Evolutionary conservation across 768 basidiomycete species (phyloP).

Genomic region (Russula sp.): DNA sequence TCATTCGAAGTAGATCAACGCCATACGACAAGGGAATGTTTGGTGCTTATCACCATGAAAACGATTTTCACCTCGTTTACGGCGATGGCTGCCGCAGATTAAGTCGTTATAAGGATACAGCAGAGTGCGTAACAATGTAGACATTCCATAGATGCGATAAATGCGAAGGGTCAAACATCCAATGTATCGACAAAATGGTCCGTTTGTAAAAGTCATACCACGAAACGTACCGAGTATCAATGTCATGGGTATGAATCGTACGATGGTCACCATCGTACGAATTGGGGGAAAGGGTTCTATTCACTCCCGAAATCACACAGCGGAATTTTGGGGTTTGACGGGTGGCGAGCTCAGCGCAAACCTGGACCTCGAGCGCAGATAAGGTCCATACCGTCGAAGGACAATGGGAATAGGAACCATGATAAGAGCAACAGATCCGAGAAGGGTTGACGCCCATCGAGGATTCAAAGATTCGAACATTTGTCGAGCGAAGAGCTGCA

Average conservation of each 20-base stretch:
- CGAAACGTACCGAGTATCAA: neutral
- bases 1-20: no score
- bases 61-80: no score
- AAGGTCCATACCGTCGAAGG: slow-evolving; percentile 25
- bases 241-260: neutral
- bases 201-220: neutral
- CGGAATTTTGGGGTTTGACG: neutral
- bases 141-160: neutral
- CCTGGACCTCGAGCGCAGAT: slow-evolving; percentile 21
- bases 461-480: slow-evolving; percentile 48
- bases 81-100: no score
- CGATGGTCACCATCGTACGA: neutral
- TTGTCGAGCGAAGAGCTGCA: slow-evolving; percentile 45
- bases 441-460: slow-evolving; percentile 52
- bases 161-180: neutral
- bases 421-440: slow-evolving; percentile 45
- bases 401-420: slow-evolving; percentile 41
- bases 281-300: neutral
- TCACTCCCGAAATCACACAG: neutral
- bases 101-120: no score
- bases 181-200: no score
- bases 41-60: no score
- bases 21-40: no score
- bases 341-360: slow-evolving; percentile 7
- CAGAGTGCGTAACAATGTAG: neutral